Evolutionary conservation across 805 yeast genomes (phyloP).

Genomic region (Candida corydali): DNA sequence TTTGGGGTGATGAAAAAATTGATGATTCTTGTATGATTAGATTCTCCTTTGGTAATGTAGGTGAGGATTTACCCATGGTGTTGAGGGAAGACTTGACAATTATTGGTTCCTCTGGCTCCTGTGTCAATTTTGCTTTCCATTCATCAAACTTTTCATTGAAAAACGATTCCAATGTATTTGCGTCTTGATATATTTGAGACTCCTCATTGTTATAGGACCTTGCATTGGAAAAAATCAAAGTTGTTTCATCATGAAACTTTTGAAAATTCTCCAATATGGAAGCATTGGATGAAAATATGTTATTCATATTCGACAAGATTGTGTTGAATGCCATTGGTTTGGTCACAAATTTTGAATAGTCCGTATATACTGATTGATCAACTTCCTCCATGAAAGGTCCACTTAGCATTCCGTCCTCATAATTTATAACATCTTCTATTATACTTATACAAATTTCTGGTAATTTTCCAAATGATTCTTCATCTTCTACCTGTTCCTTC

Average conservation of each 20-base stretch:
- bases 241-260: conserved; percentile 55
- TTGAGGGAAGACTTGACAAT: conserved; percentile 11
- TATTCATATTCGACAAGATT: conserved; percentile 50
- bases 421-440: conserved; percentile 38
- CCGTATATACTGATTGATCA: conserved; percentile 67
- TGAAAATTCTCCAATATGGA: conserved; percentile 45
- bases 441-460: conserved; percentile 19
- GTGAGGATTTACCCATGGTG: conserved; percentile 26
- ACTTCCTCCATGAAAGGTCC: conserved; percentile 77
- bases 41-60: conserved; percentile 23
- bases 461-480: conserved; percentile 16
- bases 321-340: conserved; percentile 70
- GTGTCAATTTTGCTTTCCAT: conserved; percentile 19
- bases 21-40: conserved; percentile 35
- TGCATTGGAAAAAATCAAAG: conserved; percentile 74
- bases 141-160: conserved; percentile 40
- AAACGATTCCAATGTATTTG: conserved; percentile 52
- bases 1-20: conserved; percentile 26
- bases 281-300: conserved; percentile 26
- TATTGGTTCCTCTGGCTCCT: conserved; percentile 9
- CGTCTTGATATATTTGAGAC: conserved; percentile 68
- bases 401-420: conserved; percentile 50
- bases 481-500: conserved; percentile 32
- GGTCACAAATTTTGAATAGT: conserved; percentile 68
- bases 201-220: conserved; percentile 70